A percentile compares a stretch with the other conserved stretches of the same genome.
These are phyloP conservation scores for Lasiodiplodia sp. DNA, from an alignment of 2,329 filamentous ascomycete species.

Conservation along the genomic window DNA sequence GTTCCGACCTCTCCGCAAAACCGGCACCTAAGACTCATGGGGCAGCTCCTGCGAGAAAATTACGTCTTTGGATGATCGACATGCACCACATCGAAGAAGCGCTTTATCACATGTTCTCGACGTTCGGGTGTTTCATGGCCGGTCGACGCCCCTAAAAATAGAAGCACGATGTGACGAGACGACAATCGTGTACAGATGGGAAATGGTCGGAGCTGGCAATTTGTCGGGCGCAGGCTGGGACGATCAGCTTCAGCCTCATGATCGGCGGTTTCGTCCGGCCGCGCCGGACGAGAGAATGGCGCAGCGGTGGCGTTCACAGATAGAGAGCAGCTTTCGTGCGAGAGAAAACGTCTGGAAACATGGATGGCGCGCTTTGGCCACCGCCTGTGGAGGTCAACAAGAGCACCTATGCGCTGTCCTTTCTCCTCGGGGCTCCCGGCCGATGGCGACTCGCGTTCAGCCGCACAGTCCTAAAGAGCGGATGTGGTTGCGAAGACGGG, in stretches of 20 bases:
- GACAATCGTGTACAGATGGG: neutral
- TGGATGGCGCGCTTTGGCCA: neutral
- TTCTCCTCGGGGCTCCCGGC: neutral
- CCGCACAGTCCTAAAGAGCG: conserved; percentile 2
- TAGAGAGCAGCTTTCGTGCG: neutral
- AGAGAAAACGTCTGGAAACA: neutral
- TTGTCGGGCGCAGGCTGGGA: neutral
- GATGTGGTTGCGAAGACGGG: neutral
- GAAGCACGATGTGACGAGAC: neutral
- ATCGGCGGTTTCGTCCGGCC: conserved; percentile 12
- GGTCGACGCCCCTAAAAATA: neutral
- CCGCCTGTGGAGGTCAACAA: neutral
- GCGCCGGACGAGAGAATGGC: neutral
- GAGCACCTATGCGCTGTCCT: neutral
- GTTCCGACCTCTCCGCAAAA: conserved; percentile 16
- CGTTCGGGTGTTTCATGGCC: neutral
- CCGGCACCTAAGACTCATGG: conserved; percentile 8
- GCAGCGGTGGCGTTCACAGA: neutral
- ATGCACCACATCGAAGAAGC: conserved; percentile 1
- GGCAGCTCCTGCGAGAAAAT: conserved; percentile 20
- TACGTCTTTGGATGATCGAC: conserved; percentile 16
- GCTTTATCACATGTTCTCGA: conserved; percentile 9
- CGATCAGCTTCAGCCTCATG: conserved; percentile 18
- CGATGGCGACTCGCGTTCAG: neutral
- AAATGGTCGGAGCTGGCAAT: conserved; percentile 14